Evolutionary conservation across 208 protist species (phyloP).

Genomic region (Trypanosoma rangeli): DNA sequence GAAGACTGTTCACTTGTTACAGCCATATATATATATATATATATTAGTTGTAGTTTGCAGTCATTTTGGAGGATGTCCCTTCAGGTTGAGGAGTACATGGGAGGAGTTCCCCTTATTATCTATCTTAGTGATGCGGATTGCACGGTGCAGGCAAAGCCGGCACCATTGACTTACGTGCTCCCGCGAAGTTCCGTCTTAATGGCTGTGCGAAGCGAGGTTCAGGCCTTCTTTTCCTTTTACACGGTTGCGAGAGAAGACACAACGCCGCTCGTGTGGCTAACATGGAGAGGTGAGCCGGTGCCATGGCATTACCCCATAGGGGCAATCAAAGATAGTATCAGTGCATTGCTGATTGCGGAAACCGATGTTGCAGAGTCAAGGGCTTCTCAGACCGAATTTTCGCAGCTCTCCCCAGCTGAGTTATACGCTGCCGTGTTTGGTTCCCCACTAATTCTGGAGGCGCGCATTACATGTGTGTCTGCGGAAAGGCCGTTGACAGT

Average conservation of each 20-base stretch:
- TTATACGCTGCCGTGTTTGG: constrained; percentile 24
- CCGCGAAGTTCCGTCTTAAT: constrained; percentile 67
- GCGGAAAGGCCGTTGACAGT: constrained; percentile 22
- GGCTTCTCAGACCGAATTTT: not conserved
- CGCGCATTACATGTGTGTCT: constrained; percentile 27
- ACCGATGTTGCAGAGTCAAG: not conserved
- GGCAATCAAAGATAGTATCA: constrained; percentile 65
- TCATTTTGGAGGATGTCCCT: constrained; percentile 22
- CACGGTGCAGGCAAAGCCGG: constrained; percentile 37
- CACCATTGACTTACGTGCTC: constrained; percentile 53
- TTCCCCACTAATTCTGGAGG: constrained; percentile 25
- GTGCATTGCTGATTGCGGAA: constrained; percentile 16
- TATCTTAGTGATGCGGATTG: constrained; percentile 53
- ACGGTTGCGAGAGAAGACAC: constrained; percentile 36
- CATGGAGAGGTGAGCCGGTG: constrained; percentile 37
- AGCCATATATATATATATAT: not conserved
- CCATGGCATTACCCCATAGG: constrained; percentile 71
- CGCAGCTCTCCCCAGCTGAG: constrained; percentile 13
- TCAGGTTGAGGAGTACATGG: constrained; percentile 40
- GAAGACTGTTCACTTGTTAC: not conserved
- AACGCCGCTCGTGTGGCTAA: constrained; percentile 64
- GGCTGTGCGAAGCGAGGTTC: constrained; percentile 51
- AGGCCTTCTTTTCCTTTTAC: constrained; percentile 50
- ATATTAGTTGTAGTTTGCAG: not conserved
- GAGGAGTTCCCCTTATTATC: constrained; percentile 62